phyloP scores from a whole-genome alignment of 2,329 filamentous ascomycete genomes.

The Aspergillus pseudonomiae region DNA sequence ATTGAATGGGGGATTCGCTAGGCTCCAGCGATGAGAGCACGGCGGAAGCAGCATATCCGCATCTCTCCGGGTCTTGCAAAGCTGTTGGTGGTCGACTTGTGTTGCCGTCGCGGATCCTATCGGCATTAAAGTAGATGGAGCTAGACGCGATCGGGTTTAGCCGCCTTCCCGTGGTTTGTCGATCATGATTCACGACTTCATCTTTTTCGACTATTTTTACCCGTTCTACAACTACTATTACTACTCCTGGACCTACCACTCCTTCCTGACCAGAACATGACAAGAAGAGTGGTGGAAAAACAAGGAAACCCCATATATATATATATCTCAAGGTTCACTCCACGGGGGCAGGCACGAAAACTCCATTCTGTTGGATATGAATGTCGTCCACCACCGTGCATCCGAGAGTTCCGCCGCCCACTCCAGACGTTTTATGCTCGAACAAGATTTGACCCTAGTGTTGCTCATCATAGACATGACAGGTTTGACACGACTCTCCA shows the following conservation, averaged over 20 bases:
- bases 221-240: too few relatives aligned
- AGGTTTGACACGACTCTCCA: not conserved
- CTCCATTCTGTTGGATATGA: not conserved
- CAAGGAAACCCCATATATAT: not conserved
- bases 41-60: conserved; percentile 9
- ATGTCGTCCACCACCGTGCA: not conserved
- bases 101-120: not conserved
- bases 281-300: not conserved
- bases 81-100: not conserved
- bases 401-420: not conserved
- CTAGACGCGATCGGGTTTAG: not conserved
- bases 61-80: not conserved
- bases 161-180: not conserved
- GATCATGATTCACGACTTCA: not conserved
- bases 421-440: not conserved
- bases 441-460: not conserved
- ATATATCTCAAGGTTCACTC: too few relatives aligned
- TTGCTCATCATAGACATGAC: not conserved
- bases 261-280: not conserved
- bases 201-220: not conserved
- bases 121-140: not conserved
- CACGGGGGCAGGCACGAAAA: not conserved
- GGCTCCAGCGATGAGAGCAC: not conserved
- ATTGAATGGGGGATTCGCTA: conserved; percentile 7
- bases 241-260: too few relatives aligned